Conservation (phyloP, 2,329 filamentous ascomycete species). For the Phoma sp. region DNA sequence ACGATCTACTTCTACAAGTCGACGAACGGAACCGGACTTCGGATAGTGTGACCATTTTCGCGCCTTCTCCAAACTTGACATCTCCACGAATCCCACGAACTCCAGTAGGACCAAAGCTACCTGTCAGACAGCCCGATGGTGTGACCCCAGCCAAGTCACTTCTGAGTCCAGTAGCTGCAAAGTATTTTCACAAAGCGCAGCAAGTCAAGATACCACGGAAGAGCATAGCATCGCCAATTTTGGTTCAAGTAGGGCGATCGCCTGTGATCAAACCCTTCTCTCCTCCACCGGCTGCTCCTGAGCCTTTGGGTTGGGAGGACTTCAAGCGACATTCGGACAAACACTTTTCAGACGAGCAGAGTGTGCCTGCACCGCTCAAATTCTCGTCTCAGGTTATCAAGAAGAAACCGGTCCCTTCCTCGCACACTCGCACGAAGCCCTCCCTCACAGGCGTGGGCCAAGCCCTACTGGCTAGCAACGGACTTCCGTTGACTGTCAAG, state of each 20-base stretch:
- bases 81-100: conserved; percentile 30
- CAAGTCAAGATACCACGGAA: conserved; percentile 15
- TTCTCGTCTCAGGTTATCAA: conserved; percentile 14
- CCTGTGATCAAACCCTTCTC: conserved; percentile 14
- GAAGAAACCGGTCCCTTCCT: conserved; percentile 19
- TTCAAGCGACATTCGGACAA: conserved; percentile 30
- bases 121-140: conserved; percentile 9
- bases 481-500: conserved; percentile 32
- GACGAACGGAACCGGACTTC: conserved; percentile 37
- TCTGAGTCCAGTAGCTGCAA: conserved; percentile 10
- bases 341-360: conserved; percentile 6
- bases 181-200: conserved; percentile 13
- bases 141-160: conserved; percentile 11
- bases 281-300: conserved; percentile 13
- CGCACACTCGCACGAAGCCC: conserved; percentile 22
- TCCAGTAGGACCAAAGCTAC: conserved; percentile 14
- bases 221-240: conserved; percentile 10
- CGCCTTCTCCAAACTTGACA: conserved; percentile 26
- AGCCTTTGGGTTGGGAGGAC: conserved; percentile 39
- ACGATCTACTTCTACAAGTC: conserved; percentile 39
- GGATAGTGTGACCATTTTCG: conserved; percentile 36
- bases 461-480: conserved; percentile 20
- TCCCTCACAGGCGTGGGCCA: conserved; percentile 27
- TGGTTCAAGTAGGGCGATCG: conserved; percentile 13
- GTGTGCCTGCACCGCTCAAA: conserved; percentile 16